A percentile compares a stretch with the other conserved stretches of the same genome.
These are phyloP conservation scores for Ustanciosporium gigantosporum DNA, from an alignment of 1,284 basidiomycete species.

Conservation along the genomic window DNA sequence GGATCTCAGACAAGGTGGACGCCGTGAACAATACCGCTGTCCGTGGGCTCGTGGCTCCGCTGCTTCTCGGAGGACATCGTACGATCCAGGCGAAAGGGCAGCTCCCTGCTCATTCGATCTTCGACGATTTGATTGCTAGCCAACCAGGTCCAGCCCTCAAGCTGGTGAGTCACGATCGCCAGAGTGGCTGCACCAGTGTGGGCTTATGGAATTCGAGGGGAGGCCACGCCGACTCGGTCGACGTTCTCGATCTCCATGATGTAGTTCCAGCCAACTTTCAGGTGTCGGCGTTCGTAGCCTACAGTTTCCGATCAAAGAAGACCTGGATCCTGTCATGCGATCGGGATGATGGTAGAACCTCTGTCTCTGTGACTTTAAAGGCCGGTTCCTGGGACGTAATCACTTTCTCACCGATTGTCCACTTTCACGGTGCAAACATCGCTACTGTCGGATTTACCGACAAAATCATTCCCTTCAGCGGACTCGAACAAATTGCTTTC, in stretches of 20 bases:
- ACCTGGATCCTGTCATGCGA: background rate
- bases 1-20: constrained; percentile 21
- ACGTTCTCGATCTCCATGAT: background rate
- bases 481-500: background rate
- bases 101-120: background rate
- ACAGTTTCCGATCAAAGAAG: background rate
- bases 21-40: constrained; percentile 5
- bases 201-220: constrained; percentile 28
- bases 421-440: background rate
- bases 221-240: background rate
- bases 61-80: background rate
- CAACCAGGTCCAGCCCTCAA: constrained; percentile 17
- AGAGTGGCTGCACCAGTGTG: constrained; percentile 4
- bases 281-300: background rate
- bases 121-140: constrained; percentile 13
- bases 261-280: background rate
- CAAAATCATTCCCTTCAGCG: background rate
- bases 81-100: background rate
- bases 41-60: constrained; percentile 5
- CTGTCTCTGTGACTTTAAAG: background rate
- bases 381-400: background rate
- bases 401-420: background rate
- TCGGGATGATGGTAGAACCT: background rate
- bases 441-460: background rate
- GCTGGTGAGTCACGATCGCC: constrained; percentile 12